Percentiles rank a stretch among this genome's conserved stretches.
phyloP scores from a whole-genome alignment of 495 filamentous ascomycete species.

The Penicillium silybi region DNA sequence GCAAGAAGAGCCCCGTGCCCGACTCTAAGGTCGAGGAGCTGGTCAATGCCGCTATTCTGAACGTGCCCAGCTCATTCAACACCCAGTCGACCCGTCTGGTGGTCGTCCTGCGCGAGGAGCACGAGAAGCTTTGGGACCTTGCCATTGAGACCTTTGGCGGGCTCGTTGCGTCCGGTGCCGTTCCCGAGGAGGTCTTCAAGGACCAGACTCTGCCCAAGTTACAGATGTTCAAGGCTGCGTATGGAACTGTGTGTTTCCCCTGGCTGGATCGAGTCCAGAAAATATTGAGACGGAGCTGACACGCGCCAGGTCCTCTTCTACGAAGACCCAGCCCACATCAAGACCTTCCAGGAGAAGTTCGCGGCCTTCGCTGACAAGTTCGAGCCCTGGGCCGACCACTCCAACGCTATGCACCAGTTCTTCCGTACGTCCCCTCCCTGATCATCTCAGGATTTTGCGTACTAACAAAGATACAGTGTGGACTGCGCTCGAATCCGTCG shows the following conservation, averaged over 20 bases:
- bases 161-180: conserved; percentile 28
- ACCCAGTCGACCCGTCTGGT: conserved; percentile 51
- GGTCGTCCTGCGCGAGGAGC: conserved; percentile 44
- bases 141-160: conserved; percentile 35
- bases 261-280: too few species aligned
- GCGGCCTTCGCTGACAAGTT: conserved; percentile 42
- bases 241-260: conserved; percentile 42
- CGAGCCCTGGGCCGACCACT: conserved; percentile 47
- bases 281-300: neutral
- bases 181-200: conserved; percentile 41
- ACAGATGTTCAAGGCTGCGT: conserved; percentile 38
- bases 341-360: conserved; percentile 43
- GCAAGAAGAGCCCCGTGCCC: conserved; percentile 40
- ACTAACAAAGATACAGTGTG: conserved; percentile 34
- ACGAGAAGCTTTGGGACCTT: conserved; percentile 50
- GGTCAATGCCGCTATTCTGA: conserved; percentile 43
- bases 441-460: neutral
- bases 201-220: conserved; percentile 45
- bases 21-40: conserved; percentile 49
- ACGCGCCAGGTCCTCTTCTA: conserved; percentile 47
- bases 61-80: conserved; percentile 52
- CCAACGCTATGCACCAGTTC: conserved; percentile 55
- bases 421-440: conserved; percentile 30
- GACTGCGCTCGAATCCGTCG: conserved; percentile 48
- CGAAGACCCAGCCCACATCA: conserved; percentile 44